A percentile compares a stretch with the other conserved stretches of the same genome.
Evolutionary conservation across 495 filamentous ascomycete species (phyloP).

Genomic region (Peziza echinospora): DNA sequence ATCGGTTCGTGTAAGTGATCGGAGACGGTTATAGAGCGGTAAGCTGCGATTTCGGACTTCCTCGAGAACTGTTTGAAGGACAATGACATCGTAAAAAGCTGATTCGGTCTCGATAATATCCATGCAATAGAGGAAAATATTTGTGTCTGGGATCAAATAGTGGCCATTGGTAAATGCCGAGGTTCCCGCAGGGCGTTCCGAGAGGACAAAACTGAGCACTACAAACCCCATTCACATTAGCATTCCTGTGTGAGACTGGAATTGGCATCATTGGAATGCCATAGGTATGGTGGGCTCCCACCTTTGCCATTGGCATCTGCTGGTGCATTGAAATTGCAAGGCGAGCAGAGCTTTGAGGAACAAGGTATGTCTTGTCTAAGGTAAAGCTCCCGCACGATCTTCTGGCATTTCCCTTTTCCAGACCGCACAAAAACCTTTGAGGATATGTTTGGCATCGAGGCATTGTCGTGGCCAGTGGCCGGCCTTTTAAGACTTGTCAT

Average conservation of each 20-base stretch:
- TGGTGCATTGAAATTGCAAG: slow-evolving; percentile 48
- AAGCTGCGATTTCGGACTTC: slow-evolving; percentile 84
- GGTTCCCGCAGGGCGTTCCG: slow-evolving; percentile 64
- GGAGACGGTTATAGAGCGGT: slow-evolving; percentile 81
- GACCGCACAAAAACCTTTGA: slow-evolving; percentile 86
- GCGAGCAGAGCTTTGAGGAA: slow-evolving; percentile 68
- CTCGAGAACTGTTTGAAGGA: slow-evolving; percentile 87
- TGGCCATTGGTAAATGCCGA: slow-evolving; percentile 64
- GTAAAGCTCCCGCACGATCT: slow-evolving; percentile 93
- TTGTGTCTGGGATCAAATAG: slow-evolving; percentile 90
- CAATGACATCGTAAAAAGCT: slow-evolving; percentile 84
- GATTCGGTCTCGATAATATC: slow-evolving; percentile 82
- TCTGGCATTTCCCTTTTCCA: slow-evolving; percentile 90
- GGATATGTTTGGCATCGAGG: slow-evolving; percentile 65
- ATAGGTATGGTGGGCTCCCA: slow-evolving; percentile 20
- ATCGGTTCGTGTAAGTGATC: slow-evolving; percentile 73
- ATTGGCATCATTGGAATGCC: neutral
- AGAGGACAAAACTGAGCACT: slow-evolving; percentile 71
- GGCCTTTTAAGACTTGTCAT: slow-evolving; percentile 51
- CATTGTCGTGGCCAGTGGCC: slow-evolving; percentile 52
- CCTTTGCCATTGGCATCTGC: slow-evolving; percentile 55
- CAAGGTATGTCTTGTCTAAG: slow-evolving; percentile 91
- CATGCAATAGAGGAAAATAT: slow-evolving; percentile 87
- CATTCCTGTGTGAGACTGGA: neutral
- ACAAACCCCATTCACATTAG: slow-evolving; percentile 2